Evolutionary conservation across 2,329 filamentous ascomycete genomes (phyloP).

Genomic region (Ascochyta clinopodiicola): DNA sequence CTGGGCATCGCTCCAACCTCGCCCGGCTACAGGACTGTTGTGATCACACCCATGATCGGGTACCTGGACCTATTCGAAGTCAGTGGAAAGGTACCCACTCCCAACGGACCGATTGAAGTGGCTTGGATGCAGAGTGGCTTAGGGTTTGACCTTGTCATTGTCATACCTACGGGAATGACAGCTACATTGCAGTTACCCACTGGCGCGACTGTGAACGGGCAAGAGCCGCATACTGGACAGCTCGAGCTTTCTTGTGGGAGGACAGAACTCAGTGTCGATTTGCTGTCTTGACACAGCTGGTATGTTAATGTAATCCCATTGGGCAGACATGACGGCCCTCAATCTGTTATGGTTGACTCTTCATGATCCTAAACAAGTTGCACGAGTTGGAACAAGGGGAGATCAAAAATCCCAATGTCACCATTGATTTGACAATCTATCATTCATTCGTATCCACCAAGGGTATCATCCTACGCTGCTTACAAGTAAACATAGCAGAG

Average conservation of each 20-base stretch:
- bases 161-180: background rate
- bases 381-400: background rate
- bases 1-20: constrained; percentile 17
- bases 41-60: constrained; percentile 1
- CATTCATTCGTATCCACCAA: background rate
- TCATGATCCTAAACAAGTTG: background rate
- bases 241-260: background rate
- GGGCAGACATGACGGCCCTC: background rate
- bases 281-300: background rate
- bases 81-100: background rate
- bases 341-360: too few relatives aligned
- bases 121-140: background rate
- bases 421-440: too few relatives aligned
- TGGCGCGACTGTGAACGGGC: background rate
- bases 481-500: constrained; percentile 46
- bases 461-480: background rate
- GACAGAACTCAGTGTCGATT: background rate
- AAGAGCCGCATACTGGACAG: background rate
- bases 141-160: background rate
- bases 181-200: background rate
- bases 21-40: constrained; percentile 17
- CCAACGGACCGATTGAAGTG: constrained; percentile 1
- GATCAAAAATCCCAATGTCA: too few relatives aligned
- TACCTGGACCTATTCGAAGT: background rate
- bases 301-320: background rate